Percentiles rank a stretch among this genome's conserved stretches.
phyloP scores from a whole-genome alignment of 768 basidiomycete species.

The Suillus sp. region DNA sequence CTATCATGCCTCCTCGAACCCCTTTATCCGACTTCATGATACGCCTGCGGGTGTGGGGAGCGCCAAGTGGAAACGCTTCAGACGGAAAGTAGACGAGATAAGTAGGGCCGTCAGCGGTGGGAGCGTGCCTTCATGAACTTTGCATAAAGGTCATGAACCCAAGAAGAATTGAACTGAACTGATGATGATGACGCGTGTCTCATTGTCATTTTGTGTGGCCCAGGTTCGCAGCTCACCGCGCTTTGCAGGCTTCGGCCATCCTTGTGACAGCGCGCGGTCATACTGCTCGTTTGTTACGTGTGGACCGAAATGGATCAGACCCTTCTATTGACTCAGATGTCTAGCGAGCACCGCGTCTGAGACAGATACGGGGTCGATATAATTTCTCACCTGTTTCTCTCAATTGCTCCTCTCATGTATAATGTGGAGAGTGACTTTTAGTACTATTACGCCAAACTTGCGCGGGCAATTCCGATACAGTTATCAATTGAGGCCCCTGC shows the following conservation, averaged over 20 bases:
- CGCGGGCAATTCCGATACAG: neutral
- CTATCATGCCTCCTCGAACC: slow-evolving; percentile 80
- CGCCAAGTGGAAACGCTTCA: slow-evolving; percentile 69
- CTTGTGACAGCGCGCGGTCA: slow-evolving; percentile 21
- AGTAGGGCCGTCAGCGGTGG: slow-evolving; percentile 56
- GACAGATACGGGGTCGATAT: slow-evolving; percentile 90
- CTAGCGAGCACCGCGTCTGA: slow-evolving; percentile 62
- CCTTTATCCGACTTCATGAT: slow-evolving; percentile 72
- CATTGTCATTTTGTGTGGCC: slow-evolving; percentile 7
- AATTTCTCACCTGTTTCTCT: neutral
- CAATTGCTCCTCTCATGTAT: neutral
- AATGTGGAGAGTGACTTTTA: neutral
- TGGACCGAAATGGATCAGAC: slow-evolving; percentile 59
- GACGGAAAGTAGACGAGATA: slow-evolving; percentile 74
- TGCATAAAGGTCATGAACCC: slow-evolving; percentile 21
- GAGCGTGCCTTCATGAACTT: slow-evolving; percentile 26
- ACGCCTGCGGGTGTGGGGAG: slow-evolving; percentile 58
- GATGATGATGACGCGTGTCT: neutral
- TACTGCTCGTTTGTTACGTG: slow-evolving; percentile 20
- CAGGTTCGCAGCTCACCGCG: slow-evolving; percentile 32
- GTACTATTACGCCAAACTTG: neutral
- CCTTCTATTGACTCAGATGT: slow-evolving; percentile 85
- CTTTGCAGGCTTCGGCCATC: slow-evolving; percentile 29
- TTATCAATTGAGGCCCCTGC: too few species aligned
- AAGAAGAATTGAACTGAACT: neutral